Percentiles rank a stretch among this genome's conserved stretches.
Evolutionary conservation across 1,139 yeast species (phyloP).

Genomic region (Scheffersomyces titani): DNA sequence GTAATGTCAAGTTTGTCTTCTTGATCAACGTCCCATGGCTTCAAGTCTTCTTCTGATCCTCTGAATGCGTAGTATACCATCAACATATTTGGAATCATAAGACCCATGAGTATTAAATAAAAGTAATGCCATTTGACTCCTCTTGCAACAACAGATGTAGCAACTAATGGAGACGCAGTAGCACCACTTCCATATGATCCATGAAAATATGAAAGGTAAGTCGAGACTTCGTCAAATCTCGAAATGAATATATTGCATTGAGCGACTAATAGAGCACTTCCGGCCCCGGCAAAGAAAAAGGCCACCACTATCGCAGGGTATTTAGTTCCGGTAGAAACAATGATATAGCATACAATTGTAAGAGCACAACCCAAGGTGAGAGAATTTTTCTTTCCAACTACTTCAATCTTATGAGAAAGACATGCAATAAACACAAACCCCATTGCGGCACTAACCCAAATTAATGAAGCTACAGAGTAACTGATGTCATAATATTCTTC

Average conservation of each 20-base stretch:
- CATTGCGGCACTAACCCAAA: constrained; percentile 47
- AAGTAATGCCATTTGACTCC: constrained; percentile 57
- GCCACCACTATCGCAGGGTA: constrained; percentile 51
- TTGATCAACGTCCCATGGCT: constrained; percentile 13
- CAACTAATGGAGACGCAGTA: constrained; percentile 57
- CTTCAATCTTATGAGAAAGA: constrained; percentile 40
- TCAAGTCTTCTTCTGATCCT: constrained; percentile 36
- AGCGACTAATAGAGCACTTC: constrained; percentile 54
- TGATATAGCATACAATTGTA: constrained; percentile 38
- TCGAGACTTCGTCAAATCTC: constrained; percentile 48
- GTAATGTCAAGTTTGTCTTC: background rate
- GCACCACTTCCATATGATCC: constrained; percentile 71
- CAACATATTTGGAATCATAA: constrained; percentile 28
- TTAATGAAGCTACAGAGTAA: constrained; percentile 43
- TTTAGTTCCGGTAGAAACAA: constrained; percentile 36
- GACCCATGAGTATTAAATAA: constrained; percentile 50
- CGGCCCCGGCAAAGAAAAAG: constrained; percentile 61
- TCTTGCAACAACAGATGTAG: constrained; percentile 50
- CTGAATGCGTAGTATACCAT: constrained; percentile 37
- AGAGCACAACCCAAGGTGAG: constrained; percentile 35
- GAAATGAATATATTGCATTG: constrained; percentile 59
- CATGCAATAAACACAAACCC: constrained; percentile 47
- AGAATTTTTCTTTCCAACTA: constrained; percentile 43
- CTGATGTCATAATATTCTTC: constrained; percentile 36
- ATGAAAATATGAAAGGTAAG: constrained; percentile 55